phyloP scores from a whole-genome alignment of 2,329 filamentous ascomycete species.

The Parastagonospora avenae region DNA sequence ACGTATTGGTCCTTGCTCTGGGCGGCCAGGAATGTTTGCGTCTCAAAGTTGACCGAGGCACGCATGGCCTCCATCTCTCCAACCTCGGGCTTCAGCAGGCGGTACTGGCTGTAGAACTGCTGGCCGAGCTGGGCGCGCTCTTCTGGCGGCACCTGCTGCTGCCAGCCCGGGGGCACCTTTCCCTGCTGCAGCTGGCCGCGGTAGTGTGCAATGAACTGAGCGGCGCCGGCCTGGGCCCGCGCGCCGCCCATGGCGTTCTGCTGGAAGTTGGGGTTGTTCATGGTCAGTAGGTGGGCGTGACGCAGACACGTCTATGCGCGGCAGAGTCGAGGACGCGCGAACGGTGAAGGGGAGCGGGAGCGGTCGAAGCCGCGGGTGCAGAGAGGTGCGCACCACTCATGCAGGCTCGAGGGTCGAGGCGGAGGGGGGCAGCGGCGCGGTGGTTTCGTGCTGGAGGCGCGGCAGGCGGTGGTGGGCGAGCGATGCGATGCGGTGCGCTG shows the following conservation, averaged over 20 bases:
- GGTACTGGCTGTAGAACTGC: slow-evolving; percentile 41
- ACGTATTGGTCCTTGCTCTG: slow-evolving; percentile 40
- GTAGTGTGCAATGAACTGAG: slow-evolving; percentile 36
- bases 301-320: slow-evolving; percentile 17
- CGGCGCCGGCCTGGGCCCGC: slow-evolving; percentile 24
- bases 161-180: slow-evolving; percentile 40
- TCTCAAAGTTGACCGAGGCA: slow-evolving; percentile 37
- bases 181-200: slow-evolving; percentile 31
- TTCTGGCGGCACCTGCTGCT: slow-evolving; percentile 36
- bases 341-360: slow-evolving; percentile 8
- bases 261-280: slow-evolving; percentile 44
- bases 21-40: slow-evolving; percentile 28
- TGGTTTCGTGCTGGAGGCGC: background rate
- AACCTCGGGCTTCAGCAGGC: slow-evolving; percentile 39
- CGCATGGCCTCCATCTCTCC: slow-evolving; percentile 35
- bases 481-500: background rate
- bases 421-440: background rate
- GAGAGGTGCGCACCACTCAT: slow-evolving; percentile 21
- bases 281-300: slow-evolving; percentile 20
- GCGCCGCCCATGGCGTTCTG: slow-evolving; percentile 28
- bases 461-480: background rate
- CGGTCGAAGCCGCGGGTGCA: slow-evolving; percentile 25
- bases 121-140: slow-evolving; percentile 39
- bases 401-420: slow-evolving; percentile 17
- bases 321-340: slow-evolving; percentile 2